Conservation (phyloP, 108 stramenopile species). For the Fragilariopsis cylindrus region DNA sequence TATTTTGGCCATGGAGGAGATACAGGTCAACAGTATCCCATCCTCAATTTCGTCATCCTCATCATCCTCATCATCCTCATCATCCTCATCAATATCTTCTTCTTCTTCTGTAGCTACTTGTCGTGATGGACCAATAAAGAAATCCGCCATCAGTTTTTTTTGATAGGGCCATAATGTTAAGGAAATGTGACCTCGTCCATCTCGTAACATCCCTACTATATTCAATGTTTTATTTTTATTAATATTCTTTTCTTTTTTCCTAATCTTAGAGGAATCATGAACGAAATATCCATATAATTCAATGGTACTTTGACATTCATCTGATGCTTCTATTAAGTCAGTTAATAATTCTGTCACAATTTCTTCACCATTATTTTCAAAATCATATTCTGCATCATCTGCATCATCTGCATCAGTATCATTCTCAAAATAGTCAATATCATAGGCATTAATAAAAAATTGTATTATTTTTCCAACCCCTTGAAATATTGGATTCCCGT, state of each 20-base stretch:
- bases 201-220: background rate
- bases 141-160: background rate
- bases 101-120: background rate
- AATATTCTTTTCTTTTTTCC: too few relatives aligned
- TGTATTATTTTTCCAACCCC: constrained; percentile 1
- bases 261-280: background rate
- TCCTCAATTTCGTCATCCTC: background rate
- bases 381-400: background rate
- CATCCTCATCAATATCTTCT: too few relatives aligned
- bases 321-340: background rate
- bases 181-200: background rate
- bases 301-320: background rate
- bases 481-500: too few relatives aligned
- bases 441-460: background rate
- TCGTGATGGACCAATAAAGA: background rate
- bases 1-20: background rate
- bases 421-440: background rate
- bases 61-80: background rate
- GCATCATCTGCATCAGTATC: too few relatives aligned
- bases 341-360: background rate
- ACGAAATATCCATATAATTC: constrained; percentile 3
- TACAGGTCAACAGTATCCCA: background rate
- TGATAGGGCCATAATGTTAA: background rate
- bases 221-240: background rate
- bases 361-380: background rate